Percentiles rank a stretch among this genome's conserved stretches.
Conservation (phyloP, 2,329 filamentous ascomycete genomes). For the Bipolaris victoriae region DNA sequence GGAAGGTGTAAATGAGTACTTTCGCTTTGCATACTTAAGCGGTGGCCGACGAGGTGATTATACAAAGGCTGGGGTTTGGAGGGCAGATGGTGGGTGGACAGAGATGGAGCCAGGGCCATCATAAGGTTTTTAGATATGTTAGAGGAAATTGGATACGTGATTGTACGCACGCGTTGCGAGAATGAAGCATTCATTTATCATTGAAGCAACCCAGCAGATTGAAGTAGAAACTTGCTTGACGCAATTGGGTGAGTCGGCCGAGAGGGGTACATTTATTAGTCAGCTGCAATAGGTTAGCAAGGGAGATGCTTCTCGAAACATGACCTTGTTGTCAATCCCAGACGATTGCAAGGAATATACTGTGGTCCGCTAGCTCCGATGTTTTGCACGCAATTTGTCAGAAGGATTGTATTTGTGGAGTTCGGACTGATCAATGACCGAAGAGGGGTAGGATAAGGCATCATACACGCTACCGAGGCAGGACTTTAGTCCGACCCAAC, state of each 20-base stretch:
- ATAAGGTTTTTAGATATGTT: background rate
- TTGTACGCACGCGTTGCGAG: background rate
- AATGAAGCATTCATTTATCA: background rate
- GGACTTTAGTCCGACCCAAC: background rate
- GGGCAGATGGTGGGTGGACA: constrained; percentile 67
- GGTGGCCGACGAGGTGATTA: constrained; percentile 72
- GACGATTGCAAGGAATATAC: no score
- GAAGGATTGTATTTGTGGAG: no score
- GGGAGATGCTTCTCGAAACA: background rate
- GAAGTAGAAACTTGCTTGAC: no score
- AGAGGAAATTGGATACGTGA: background rate
- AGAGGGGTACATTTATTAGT: no score
- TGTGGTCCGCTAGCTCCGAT: no score
- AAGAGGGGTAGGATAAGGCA: no score
- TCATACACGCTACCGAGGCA: no score
- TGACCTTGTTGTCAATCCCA: no score
- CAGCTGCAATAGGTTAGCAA: no score
- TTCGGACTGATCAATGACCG: no score
- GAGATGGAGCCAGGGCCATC: constrained; percentile 67
- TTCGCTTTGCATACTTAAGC: constrained; percentile 75
- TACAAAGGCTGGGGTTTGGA: constrained; percentile 76
- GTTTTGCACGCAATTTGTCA: no score
- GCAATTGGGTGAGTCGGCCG: no score
- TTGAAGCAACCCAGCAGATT: background rate
- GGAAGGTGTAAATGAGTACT: constrained; percentile 67